Evolutionary conservation across 345 rosid species (phyloP).

Genomic region (Salix udensis): DNA sequence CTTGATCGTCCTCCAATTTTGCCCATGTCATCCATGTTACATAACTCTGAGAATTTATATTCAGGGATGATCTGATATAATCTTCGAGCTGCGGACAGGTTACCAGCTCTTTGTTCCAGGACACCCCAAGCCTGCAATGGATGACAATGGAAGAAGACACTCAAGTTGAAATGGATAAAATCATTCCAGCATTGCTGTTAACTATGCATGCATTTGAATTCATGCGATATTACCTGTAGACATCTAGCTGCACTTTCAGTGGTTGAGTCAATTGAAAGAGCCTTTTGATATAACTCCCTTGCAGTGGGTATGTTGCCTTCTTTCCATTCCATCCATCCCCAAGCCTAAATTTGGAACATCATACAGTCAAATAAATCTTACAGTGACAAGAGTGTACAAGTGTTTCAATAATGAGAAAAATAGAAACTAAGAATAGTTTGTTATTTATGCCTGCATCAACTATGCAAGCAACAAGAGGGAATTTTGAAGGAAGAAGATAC

Average conservation of each 20-base stretch:
- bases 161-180: neutral
- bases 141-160: neutral
- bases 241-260: conserved; percentile 88
- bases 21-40: conserved; percentile 99
- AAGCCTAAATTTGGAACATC: conserved; percentile 53
- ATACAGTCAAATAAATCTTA: conserved; percentile 4
- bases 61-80: conserved; percentile 76
- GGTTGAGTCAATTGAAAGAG: conserved; percentile 65
- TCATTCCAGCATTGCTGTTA: neutral
- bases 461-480: neutral
- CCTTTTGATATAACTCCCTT: conserved; percentile 73
- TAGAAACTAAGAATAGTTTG: no score
- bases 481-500: neutral
- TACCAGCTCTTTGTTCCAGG: conserved; percentile 84
- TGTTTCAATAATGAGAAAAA: no score
- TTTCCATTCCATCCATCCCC: conserved; percentile 99
- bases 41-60: conserved; percentile 82
- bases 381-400: neutral
- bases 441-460: neutral
- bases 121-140: conserved; percentile 89
- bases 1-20: conserved; percentile 89
- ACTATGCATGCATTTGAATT: neutral
- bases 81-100: conserved; percentile 81
- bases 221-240: conserved; percentile 56
- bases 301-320: conserved; percentile 84